Base-by-base conservation (phyloP, 768 basidiomycete species). In the Erythrobasidium yunnanense region DNA sequence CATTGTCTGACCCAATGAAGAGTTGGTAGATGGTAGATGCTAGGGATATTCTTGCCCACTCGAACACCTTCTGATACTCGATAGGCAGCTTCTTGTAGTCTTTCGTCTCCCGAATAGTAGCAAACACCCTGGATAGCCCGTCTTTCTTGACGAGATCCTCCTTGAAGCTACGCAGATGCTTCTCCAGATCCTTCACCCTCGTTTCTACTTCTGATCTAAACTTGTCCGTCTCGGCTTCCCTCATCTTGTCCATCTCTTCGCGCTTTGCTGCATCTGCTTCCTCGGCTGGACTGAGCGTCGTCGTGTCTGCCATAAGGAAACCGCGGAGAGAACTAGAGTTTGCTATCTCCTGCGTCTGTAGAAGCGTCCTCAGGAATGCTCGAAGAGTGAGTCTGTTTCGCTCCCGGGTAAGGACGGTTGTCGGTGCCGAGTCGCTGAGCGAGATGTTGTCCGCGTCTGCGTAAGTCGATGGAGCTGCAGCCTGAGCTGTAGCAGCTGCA, bases 11-110 rank as follows among this genome's bases (percentile, higher is more conserved):
- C 0, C 95, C 95, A 30, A 95, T 83, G 71, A 90, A 92, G 35
- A 87, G 85, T 70, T 96, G 92, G 75, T 97, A 99, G 42, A 96
- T 85, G 1, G 95, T 92, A 4, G 95, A 93, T 0, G 95, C 95
- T 70, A 97, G 79, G 90, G 93, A 93, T 74, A 96, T 95, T 60
- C 92, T 80, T 4, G 87, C 95, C 93, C 95, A 99, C 76, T 97
- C 93, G 5, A 93, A 74, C 50, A 96, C 90, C 42, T 90, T 87
- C 70, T 83, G 81, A 72, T 91, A 96, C 68, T 92, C 88, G 5
- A 78, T 75, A 4, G 95, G 93, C 47, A 99, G 77, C 72, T 84
- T 82, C 65, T 82, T 80, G 7, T 92, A 84, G 65, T 84, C 79
- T 6, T 87, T 83, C 2, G 87, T 92, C 42, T 82, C 77, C 77